Base-by-base conservation (phyloP, 805 yeast genomes). In the Ogataea paradorogensis region DNA sequence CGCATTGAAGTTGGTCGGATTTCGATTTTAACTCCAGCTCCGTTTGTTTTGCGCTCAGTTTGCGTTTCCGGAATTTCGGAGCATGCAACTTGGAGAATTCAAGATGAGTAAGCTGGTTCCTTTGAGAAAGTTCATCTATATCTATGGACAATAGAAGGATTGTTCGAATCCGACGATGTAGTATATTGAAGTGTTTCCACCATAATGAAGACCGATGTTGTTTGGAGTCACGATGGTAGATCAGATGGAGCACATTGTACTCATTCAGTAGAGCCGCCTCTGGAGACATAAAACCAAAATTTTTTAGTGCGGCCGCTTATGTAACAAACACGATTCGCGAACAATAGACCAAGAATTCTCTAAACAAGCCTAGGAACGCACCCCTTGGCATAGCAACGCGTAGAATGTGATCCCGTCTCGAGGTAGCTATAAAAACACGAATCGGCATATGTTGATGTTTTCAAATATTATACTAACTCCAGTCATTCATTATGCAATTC, bases 131-230 rank as follows among this genome's bases (percentile, higher is more conserved):
- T 40, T 53, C 52, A 14, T 57, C 57, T 6, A 55, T 43, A 33
- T 60, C 65, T 3, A 51, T 35, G 23, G 57, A 31, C 1, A 61
- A 38, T 5, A 59, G 39, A 28, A 78, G 42, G 5, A 78, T 52
- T 32, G 64, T 64, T 13, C 79, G 59, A 16, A 75, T 38, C 30
- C 70, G 65, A 28, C 95, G 70, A 50, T 83, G 84, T 20, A 87
- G 52, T 8, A 80, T 71, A 45, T 78, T 72, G 28, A 89, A 63
- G 43, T 76, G 71, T 44, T 67, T 73, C 91, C 95, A 89, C 96
- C 96, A 89, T 7, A 56, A 53, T 22, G 86, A 73, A 7, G 71
- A 73, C 3, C 80, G 66, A 54, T 87, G 95, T 58, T 89, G 96
- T 58, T 86, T 86, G 37, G 71, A 69, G 60, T 81, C 83, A 46